Conservation (phyloP, 352 stramenopile species). For the Globisporangium lucens region DNA sequence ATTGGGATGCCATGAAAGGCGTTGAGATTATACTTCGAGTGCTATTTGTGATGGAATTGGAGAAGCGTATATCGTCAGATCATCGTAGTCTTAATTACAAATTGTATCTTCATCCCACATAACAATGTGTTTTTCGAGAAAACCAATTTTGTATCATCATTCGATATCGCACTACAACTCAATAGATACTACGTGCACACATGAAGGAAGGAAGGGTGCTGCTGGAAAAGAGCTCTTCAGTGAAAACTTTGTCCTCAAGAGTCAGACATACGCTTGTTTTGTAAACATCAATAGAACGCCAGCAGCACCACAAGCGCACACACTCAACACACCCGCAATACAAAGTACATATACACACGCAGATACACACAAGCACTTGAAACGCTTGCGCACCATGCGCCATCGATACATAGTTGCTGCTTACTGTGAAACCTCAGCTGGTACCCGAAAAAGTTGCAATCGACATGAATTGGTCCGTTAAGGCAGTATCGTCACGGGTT, state of each 20-base stretch:
- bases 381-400: background rate
- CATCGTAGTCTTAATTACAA: conserved; percentile 83
- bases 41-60: no score
- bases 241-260: conserved; percentile 61
- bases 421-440: conserved; percentile 68
- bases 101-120: conserved; percentile 63
- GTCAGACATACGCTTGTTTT: conserved; percentile 89
- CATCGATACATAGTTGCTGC: background rate
- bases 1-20: no score
- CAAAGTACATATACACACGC: conserved; percentile 9
- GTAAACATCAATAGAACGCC: conserved; percentile 58
- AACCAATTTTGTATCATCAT: conserved; percentile 67
- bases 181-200: background rate
- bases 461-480: conserved; percentile 88
- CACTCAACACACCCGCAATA: conserved; percentile 2
- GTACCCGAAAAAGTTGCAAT: conserved; percentile 90
- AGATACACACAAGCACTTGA: background rate
- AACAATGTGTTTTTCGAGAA: conserved; percentile 45
- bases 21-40: no score
- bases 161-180: conserved; percentile 30
- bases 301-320: background rate
- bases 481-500: conserved; percentile 75
- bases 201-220: background rate
- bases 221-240: conserved; percentile 38
- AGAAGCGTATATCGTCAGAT: conserved; percentile 50